Conservation (phyloP, 176 grass and related monocot species). For the Oryza officinalis region DNA sequence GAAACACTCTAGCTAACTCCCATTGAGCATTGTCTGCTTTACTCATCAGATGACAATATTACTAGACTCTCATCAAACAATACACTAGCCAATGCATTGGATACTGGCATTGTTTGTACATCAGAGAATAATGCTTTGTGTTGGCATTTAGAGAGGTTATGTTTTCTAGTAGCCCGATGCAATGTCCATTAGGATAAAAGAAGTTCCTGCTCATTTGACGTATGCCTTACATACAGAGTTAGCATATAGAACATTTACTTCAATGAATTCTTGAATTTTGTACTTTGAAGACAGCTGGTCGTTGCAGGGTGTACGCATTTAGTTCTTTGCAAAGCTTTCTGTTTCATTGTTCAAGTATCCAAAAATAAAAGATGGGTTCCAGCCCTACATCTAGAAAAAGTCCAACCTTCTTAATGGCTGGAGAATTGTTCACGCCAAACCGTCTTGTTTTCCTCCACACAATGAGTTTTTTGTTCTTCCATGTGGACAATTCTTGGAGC, state of each 20-base stretch:
- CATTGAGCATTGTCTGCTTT: not conserved
- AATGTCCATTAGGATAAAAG: not conserved
- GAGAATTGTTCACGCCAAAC: slow-evolving; percentile 1
- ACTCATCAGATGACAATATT: not conserved
- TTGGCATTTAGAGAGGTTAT: not conserved
- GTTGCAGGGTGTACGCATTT: not conserved
- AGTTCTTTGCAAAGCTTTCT: not conserved
- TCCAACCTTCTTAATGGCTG: not conserved
- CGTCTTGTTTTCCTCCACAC: not conserved
- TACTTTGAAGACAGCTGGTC: not conserved
- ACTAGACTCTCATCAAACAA: not conserved
- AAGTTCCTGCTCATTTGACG: not conserved
- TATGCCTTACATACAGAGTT: not conserved
- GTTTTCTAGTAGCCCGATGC: not conserved
- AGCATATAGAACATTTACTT: not conserved
- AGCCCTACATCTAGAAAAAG: not conserved
- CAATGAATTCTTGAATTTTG: not conserved
- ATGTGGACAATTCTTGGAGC: not conserved
- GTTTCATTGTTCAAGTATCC: not conserved
- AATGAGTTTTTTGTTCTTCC: not conserved
- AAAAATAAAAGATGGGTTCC: not conserved
- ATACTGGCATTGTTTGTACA: not conserved
- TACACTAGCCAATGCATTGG: slow-evolving; percentile 3
- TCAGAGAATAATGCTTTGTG: not conserved
- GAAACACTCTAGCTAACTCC: not conserved